Conservation (phyloP, 805 yeast genomes). For the Kodamaea kakaduensis region DNA sequence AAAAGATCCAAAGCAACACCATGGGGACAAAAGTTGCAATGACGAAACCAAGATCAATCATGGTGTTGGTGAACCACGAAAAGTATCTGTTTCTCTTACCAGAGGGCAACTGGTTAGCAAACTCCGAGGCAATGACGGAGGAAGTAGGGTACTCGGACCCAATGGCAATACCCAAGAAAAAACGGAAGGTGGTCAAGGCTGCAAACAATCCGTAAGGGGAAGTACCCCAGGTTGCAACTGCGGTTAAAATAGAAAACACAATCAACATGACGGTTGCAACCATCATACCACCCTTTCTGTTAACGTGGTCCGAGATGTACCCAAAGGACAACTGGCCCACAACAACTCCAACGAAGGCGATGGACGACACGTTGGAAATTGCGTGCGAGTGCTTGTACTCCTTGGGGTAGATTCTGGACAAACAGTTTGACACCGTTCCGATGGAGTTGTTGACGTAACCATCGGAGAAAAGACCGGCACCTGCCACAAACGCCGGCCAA, state of each 20-base stretch:
- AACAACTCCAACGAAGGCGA: conserved; percentile 89
- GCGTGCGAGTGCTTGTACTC: conserved; percentile 63
- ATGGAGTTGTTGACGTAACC: conserved; percentile 88
- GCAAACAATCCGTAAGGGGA: conserved; percentile 72
- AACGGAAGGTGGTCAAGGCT: conserved; percentile 78
- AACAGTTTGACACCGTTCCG: conserved; percentile 69
- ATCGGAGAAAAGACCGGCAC: conserved; percentile 89
- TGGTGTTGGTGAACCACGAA: conserved; percentile 78
- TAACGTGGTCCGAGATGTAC: conserved; percentile 67
- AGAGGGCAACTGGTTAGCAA: conserved; percentile 66
- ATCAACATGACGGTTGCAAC: conserved; percentile 70
- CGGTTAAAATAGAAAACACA: conserved; percentile 60
- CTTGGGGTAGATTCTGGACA: conserved; percentile 59
- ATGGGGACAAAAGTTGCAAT: conserved; percentile 77
- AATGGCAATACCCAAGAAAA: conserved; percentile 83
- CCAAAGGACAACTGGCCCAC: conserved; percentile 83
- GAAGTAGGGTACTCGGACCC: conserved; percentile 95
- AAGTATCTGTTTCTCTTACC: conserved; percentile 87
- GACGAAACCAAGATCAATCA: conserved; percentile 87
- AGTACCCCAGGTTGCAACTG: conserved; percentile 72
- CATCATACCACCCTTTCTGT: conserved; percentile 81
- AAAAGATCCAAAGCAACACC: conserved; percentile 79
- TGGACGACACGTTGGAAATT: conserved; percentile 72
- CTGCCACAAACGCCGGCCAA: conserved; percentile 49
- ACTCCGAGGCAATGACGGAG: conserved; percentile 89